Evolutionary conservation across 129 eudicot species (phyloP).

Genomic region (Flaveria ramosissima): DNA sequence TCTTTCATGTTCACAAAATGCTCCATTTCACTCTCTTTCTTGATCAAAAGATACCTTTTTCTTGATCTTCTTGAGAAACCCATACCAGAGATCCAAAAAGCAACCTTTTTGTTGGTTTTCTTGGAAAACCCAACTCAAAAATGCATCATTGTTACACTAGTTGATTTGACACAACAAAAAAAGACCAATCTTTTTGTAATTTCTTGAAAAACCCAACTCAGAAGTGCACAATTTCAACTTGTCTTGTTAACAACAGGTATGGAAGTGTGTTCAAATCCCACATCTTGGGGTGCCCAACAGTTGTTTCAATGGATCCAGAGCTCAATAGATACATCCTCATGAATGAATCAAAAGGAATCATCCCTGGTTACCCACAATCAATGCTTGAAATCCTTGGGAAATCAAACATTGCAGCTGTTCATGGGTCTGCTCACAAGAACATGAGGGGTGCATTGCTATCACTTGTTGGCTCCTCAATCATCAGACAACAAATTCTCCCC

Average conservation of each 20-base stretch:
- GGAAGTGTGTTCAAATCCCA: slow-evolving; percentile 92
- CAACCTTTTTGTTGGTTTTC: slow-evolving; percentile 15
- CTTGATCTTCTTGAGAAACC: slow-evolving; percentile 24
- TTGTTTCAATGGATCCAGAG: slow-evolving; percentile 98
- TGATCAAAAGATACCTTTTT: slow-evolving; percentile 25
- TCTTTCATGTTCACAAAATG: slow-evolving; percentile 18
- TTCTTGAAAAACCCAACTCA: slow-evolving; percentile 27
- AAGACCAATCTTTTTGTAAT: neutral
- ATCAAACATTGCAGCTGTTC: slow-evolving; percentile 98
- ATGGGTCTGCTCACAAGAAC: slow-evolving; percentile 93
- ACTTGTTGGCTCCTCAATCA: slow-evolving; percentile 77
- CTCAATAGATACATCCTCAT: slow-evolving; percentile 76
- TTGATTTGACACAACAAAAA: neutral
- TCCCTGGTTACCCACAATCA: slow-evolving; percentile 98
- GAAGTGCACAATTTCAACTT: slow-evolving; percentile 20
- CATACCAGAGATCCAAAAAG: slow-evolving; percentile 24
- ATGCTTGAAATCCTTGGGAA: slow-evolving; percentile 95
- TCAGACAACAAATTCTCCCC: slow-evolving; percentile 72
- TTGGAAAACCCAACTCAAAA: slow-evolving; percentile 28
- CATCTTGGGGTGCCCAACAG: slow-evolving; percentile 91
- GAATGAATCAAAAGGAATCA: slow-evolving; percentile 85
- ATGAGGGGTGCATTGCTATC: slow-evolving; percentile 97
- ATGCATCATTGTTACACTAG: slow-evolving; percentile 20
- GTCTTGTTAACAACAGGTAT: slow-evolving; percentile 44
- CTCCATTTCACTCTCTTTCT: neutral